phyloP scores from a whole-genome alignment of 805 yeast species.

The Myxozyma neglecta region DNA sequence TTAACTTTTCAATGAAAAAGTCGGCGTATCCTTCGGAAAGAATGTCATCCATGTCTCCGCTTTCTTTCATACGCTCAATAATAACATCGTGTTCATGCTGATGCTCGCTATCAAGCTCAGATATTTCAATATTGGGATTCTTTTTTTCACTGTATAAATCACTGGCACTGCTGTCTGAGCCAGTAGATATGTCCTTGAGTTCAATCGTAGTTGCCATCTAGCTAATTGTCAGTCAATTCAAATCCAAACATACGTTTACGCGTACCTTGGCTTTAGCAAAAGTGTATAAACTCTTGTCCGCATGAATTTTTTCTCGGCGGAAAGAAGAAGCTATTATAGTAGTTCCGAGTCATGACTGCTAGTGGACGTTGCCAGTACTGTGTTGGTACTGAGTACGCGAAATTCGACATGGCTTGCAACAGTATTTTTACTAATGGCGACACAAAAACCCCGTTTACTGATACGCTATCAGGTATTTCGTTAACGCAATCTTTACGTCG shows the following conservation, averaged over 20 bases:
- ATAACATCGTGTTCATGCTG: conserved; percentile 11
- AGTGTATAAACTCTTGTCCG: neutral
- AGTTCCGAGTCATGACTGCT: no score
- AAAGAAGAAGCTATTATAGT: no score
- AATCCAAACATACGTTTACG: neutral
- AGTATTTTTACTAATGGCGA: no score
- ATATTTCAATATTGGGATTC: neutral
- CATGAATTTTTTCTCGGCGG: no score
- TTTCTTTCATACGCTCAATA: conserved; percentile 20
- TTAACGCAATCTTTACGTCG: no score
- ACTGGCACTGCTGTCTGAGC: conserved; percentile 6
- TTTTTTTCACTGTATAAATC: conserved; percentile 12
- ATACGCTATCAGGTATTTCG: no score
- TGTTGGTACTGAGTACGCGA: no score
- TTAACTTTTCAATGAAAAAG: conserved; percentile 48
- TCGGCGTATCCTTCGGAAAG: conserved; percentile 31
- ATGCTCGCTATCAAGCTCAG: neutral
- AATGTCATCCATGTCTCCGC: conserved; percentile 32
- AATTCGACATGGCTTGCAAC: no score
- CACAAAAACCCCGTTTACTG: no score
- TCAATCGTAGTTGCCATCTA: neutral
- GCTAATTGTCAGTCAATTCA: neutral
- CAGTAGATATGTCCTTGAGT: neutral
- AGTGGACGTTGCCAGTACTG: no score
- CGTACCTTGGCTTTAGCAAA: neutral